A percentile compares a stretch with the other conserved stretches of the same genome.
phyloP scores from a whole-genome alignment of 2,329 filamentous ascomycete genomes.

The Chlorencoelia australis region DNA sequence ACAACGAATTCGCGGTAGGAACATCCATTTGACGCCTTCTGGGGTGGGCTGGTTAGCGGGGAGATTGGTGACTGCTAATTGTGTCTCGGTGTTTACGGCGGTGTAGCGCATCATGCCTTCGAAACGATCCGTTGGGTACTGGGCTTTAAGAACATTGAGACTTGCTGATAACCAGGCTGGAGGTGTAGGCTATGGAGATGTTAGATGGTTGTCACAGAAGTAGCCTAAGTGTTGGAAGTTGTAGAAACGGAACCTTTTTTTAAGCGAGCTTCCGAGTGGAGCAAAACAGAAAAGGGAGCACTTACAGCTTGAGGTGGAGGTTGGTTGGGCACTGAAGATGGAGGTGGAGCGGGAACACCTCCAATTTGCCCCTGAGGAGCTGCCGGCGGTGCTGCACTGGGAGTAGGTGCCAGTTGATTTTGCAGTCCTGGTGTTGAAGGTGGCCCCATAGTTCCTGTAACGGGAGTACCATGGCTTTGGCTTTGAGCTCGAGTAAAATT shows the following conservation, averaged over 20 bases:
- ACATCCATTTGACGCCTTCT: slow-evolving; percentile 65
- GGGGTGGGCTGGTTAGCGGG: slow-evolving; percentile 38
- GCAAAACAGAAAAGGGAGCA: slow-evolving; percentile 16
- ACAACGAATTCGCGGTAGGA: slow-evolving; percentile 81
- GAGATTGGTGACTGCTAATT: slow-evolving; percentile 47
- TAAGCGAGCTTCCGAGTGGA: slow-evolving; percentile 10
- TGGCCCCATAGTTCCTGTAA: slow-evolving; percentile 44
- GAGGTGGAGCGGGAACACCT: slow-evolving; percentile 54
- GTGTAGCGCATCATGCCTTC: slow-evolving; percentile 88
- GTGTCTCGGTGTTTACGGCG: slow-evolving; percentile 63
- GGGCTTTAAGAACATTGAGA: slow-evolving; percentile 58
- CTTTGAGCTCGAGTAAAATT: slow-evolving; percentile 36
- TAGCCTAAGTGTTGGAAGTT: slow-evolving; percentile 12
- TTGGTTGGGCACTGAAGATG: slow-evolving; percentile 45
- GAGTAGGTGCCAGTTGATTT: slow-evolving; percentile 18
- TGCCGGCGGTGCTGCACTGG: slow-evolving; percentile 23
- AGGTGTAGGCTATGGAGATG: slow-evolving; percentile 50
- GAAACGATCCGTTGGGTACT: slow-evolving; percentile 73
- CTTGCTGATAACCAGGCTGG: slow-evolving; percentile 76
- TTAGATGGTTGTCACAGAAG: slow-evolving; percentile 10
- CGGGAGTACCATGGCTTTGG: slow-evolving; percentile 39
- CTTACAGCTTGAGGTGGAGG: slow-evolving; percentile 52
- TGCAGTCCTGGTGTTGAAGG: slow-evolving; percentile 31
- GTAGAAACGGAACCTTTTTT: slow-evolving; percentile 19
- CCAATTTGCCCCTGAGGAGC: slow-evolving; percentile 49